A percentile compares a stretch with the other conserved stretches of the same genome.
Conservation (phyloP, 2,329 filamentous ascomycete species). For the Lizonia empirigonia region DNA sequence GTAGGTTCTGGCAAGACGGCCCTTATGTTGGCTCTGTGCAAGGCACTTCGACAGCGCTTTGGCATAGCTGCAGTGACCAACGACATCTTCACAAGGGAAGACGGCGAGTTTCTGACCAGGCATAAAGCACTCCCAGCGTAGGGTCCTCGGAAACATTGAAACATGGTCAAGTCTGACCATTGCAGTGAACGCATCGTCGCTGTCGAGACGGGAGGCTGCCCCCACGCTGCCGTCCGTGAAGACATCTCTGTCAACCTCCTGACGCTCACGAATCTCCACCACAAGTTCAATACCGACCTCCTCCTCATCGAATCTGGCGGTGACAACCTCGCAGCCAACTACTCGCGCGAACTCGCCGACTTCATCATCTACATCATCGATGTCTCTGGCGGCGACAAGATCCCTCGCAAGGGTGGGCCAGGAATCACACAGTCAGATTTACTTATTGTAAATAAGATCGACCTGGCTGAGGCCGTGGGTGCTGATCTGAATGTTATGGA, state of each 20-base stretch:
- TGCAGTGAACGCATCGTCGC: constrained; percentile 75
- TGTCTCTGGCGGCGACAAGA: constrained; percentile 94
- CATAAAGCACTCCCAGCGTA: constrained; percentile 78
- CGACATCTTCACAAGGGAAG: constrained; percentile 97
- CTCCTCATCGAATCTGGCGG: constrained; percentile 94
- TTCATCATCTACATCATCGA: constrained; percentile 99
- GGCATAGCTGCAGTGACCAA: constrained; percentile 96
- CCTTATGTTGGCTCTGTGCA: constrained; percentile 92
- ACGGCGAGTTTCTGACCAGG: constrained; percentile 94
- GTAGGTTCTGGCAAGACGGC: constrained; percentile 98
- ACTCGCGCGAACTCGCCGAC: constrained; percentile 91
- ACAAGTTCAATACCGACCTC: constrained; percentile 77
- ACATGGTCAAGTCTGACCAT: neutral
- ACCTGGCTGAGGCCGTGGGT: constrained; percentile 86
- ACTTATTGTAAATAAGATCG: constrained; percentile 95
- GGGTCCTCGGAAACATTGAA: neutral
- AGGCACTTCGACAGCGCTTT: constrained; percentile 77
- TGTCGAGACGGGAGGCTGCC: constrained; percentile 97
- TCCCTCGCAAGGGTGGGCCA: constrained; percentile 92
- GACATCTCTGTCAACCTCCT: constrained; percentile 94
- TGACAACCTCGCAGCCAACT: constrained; percentile 97
- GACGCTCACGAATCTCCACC: constrained; percentile 86
- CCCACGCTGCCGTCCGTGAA: constrained; percentile 95
- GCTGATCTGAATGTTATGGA: constrained; percentile 95
- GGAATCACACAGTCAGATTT: constrained; percentile 97